Base-by-base conservation (phyloP, 169 alveolate species). In the Plasmodium cynomolgi region DNA sequence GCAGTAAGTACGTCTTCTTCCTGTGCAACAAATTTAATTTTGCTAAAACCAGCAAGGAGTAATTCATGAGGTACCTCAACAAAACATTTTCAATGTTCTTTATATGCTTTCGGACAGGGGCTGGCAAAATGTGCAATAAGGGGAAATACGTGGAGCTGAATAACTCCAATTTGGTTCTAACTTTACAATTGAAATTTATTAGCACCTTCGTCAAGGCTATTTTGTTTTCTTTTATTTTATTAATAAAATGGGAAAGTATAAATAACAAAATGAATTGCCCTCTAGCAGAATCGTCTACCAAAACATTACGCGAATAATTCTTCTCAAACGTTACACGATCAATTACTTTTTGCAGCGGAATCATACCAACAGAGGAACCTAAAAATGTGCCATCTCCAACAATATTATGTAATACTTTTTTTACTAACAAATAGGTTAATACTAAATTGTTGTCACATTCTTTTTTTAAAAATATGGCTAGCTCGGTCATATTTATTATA, bases 391-490 rank as follows among this genome's bases (percentile, higher is more conserved):
- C 26, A 58, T 90, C 94, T 37, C 94, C 94, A 58, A 90, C 50
- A 37, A 79, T 37, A 20, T 79, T 90, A 80, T 90, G 94, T 17
- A 90, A 15, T n/a, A 90, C 83, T 71, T 68, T 80, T 58, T 90
- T 90, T 29, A 80, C 82, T 62, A 90, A 62, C 74, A 95, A 80
- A 47, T 84, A 84, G 29, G 97, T 84, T 71, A 96, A 33, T 17
- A 96, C 31, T 17, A 96, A 68, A 83, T 96, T 96, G 72, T 92
- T 94, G 56, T 96, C 97, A 68, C 90, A 96, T 26, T 91, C 90
- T 34, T 91, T 95, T 75, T 96, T 83, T 23, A 95, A 93, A 34
- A 96, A 84, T 58, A 96, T 62, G 33, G 97, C 91, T 50, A 95
- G 83, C 62, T 95, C 97, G 71, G 95, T 95, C 74, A 96, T 93